Evolutionary conservation across 352 stramenopile species (phyloP), one percentile per base, ranked within the genome.

Genomic region (Globisporangium nodosum): DNA sequence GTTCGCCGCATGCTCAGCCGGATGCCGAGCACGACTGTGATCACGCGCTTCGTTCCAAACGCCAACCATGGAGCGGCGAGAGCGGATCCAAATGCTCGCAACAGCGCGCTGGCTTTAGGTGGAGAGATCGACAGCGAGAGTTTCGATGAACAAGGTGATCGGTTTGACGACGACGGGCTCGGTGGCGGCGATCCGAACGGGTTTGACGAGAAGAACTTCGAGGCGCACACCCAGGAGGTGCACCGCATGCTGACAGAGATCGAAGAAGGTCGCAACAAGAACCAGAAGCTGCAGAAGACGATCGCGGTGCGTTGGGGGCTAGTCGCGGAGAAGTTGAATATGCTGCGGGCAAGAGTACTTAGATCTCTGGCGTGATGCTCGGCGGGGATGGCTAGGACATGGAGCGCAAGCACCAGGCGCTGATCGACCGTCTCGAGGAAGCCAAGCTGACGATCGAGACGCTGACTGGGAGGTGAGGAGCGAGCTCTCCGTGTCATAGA

Each of bases 141-240:
- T 3, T 46, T 55, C 0, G 39, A 52, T 3, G 49, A 52, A 0
- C 39, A 51, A 20, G 52, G 43, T 2, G 65, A 70, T n/a, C 27
- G 35, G 3, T 64, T 61, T 8, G 60, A 50, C 9, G 56, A 70
- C 31, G 16, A 54, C 11, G 43, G 3, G 12, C 47, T 54, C 13
- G 43, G 21, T 42, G 40, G 18, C 27, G 30, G 1, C 12, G 54
- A 18, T 15, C 37, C 51, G 0, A 40, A 74, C 8, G 76, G 78
- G 35, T 64, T 90, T 13, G 77, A 88, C 49, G 70, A 87, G 24
- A 81, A 76, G 31, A 84, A 72, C 52, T 90, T 92, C 49, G 78
- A 90, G 45, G 63, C 60, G 0, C 90, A 92, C 45, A 77, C 87
- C 54, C 78, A 85, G 30, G 76, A 92, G 53, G 61, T 90, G 8